These are phyloP conservation scores for Digitaria exilis DNA, from an alignment of 202 grass and related monocot species.

Conservation along the genomic window DNA sequence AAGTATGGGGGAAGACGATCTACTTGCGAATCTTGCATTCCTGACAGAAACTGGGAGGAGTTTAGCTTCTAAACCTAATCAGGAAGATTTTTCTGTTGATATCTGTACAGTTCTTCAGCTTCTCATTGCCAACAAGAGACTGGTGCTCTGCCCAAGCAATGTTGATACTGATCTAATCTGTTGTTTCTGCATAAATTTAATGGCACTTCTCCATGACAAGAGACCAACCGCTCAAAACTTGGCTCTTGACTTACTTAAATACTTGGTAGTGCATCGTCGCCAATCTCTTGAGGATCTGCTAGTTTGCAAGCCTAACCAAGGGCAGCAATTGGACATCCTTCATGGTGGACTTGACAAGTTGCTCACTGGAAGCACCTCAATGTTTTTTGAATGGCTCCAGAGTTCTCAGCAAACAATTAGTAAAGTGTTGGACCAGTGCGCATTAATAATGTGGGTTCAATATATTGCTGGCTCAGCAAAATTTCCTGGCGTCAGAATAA, in stretches of 20 bases:
- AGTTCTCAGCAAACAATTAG: conserved; percentile 75
- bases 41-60: conserved; percentile 66
- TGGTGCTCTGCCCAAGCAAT: conserved; percentile 94
- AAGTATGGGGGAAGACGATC: conserved; percentile 87
- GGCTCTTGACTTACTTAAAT: conserved; percentile 89
- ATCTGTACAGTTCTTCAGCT: conserved; percentile 91
- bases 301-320: conserved; percentile 82
- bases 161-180: conserved; percentile 89
- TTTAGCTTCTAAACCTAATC: conserved; percentile 51
- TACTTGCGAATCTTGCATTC: conserved; percentile 78
- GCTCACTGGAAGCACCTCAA: conserved; percentile 67
- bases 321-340: conserved; percentile 71
- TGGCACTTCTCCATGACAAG: conserved; percentile 87
- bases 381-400: conserved; percentile 94
- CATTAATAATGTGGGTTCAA: conserved; percentile 95
- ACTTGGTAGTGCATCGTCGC: conserved; percentile 82
- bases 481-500: conserved; percentile 99
- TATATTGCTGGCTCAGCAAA: conserved; percentile 88
- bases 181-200: conserved; percentile 92
- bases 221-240: conserved; percentile 75
- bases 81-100: conserved; percentile 84
- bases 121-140: conserved; percentile 88
- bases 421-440: conserved; percentile 87
- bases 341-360: conserved; percentile 92
- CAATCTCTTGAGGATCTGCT: conserved; percentile 88